Evolutionary conservation across 306 rosid genomes (phyloP).

Genomic region (Pyrus bretschneideri): DNA sequence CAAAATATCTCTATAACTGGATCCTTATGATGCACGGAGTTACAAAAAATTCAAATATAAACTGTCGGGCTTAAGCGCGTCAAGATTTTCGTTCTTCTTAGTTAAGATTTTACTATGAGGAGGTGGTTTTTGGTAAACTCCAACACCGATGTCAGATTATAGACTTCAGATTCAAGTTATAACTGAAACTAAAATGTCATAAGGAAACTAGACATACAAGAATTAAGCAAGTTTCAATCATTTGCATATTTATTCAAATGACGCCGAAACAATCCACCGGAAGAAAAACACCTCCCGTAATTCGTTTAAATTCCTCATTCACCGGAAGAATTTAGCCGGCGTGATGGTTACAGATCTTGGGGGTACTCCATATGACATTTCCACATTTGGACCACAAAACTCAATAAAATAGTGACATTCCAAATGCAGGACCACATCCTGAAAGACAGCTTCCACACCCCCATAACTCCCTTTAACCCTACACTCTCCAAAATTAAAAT

Average conservation of each 20-base stretch:
- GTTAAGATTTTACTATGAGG: background rate
- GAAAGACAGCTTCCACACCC: constrained; percentile 13
- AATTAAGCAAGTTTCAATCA: constrained; percentile 4
- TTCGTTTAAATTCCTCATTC: constrained; percentile 5
- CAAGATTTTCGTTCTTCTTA: background rate
- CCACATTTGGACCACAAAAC: constrained; percentile 55
- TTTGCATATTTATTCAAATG: constrained; percentile 6
- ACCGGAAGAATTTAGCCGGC: constrained; percentile 9
- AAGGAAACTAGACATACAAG: constrained; percentile 13
- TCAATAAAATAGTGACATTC: constrained; percentile 22
- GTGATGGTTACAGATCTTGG: constrained; percentile 32
- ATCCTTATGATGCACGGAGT: background rate
- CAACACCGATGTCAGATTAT: background rate
- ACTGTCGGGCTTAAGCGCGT: background rate
- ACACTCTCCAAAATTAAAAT: constrained; percentile 9
- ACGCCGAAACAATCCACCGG: constrained; percentile 11
- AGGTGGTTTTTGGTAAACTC: background rate
- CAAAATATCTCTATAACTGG: background rate
- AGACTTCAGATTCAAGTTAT: background rate
- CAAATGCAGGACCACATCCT: constrained; percentile 58
- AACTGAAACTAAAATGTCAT: background rate
- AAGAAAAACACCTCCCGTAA: background rate
- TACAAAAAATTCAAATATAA: background rate
- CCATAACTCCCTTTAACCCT: constrained; percentile 1
- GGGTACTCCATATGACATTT: constrained; percentile 25